These are phyloP conservation scores for Lippia alba DNA, from an alignment of 305 asterid species.

Conservation along the genomic window DNA sequence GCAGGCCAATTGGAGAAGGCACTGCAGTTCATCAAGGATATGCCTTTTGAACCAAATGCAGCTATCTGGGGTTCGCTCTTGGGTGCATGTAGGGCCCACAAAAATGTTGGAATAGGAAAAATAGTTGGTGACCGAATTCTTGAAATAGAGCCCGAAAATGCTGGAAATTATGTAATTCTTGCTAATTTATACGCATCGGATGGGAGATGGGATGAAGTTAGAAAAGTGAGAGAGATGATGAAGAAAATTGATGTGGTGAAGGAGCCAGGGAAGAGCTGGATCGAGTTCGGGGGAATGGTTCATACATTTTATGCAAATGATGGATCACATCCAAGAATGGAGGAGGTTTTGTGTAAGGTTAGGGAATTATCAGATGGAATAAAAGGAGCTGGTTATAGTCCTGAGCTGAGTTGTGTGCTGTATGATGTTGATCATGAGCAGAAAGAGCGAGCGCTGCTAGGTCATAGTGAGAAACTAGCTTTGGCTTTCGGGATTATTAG, in stretches of 20 bases:
- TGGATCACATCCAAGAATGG: constrained; percentile 44
- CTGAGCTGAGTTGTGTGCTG: constrained; percentile 49
- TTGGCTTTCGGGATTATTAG: constrained; percentile 58
- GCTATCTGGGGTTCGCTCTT: constrained; percentile 89
- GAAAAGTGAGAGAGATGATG: constrained; percentile 68
- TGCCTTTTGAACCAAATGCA: constrained; percentile 82
- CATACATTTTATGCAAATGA: constrained; percentile 51
- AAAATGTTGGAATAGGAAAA: constrained; percentile 61
- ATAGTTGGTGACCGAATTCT: constrained; percentile 64
- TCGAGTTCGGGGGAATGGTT: constrained; percentile 50
- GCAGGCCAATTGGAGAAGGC: constrained; percentile 80
- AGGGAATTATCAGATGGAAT: constrained; percentile 42
- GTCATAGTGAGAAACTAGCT: constrained; percentile 70
- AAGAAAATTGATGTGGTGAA: constrained; percentile 52
- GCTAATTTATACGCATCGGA: constrained; percentile 70
- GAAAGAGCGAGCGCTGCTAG: constrained; percentile 47
- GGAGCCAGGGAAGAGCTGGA: constrained; percentile 90
- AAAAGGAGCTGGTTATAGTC: constrained; percentile 52
- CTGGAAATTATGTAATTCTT: constrained; percentile 71
- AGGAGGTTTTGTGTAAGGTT: constrained; percentile 44
- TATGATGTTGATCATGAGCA: constrained; percentile 59
- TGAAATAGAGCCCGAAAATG: constrained; percentile 77
- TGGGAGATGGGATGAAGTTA: constrained; percentile 84
- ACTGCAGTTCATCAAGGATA: constrained; percentile 59
- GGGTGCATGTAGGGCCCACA: constrained; percentile 86